These are phyloP conservation scores for Claviceps digitariae DNA, from an alignment of 2,329 filamentous ascomycete genomes.

Conservation along the genomic window DNA sequence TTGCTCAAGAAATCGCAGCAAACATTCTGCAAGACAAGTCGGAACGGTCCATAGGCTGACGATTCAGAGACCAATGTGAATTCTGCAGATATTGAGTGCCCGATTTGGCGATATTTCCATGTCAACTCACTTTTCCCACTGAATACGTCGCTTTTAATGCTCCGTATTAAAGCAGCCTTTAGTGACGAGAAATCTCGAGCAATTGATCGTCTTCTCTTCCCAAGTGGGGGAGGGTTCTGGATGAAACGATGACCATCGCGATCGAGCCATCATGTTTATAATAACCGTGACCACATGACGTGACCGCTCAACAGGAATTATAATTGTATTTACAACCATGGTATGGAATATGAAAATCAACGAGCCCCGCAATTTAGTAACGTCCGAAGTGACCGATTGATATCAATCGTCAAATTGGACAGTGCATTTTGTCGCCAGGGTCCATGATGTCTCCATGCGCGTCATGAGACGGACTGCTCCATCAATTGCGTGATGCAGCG, in stretches of 20 bases:
- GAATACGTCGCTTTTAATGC: not conserved
- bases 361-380: too few species aligned
- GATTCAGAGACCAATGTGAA: not conserved
- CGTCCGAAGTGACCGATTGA: not conserved
- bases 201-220: not conserved
- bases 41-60: not conserved
- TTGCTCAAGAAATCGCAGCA: not conserved
- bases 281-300: not conserved
- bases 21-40: constrained; percentile 1
- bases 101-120: not conserved
- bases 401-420: not conserved
- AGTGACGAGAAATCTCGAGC: not conserved
- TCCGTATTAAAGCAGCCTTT: not conserved
- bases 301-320: not conserved
- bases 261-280: not conserved
- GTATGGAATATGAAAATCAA: too few species aligned
- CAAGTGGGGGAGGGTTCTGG: not conserved
- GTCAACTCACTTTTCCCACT: not conserved
- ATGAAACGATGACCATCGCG: not conserved
- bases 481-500: not conserved
- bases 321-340: too few species aligned
- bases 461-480: not conserved
- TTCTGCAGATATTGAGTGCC: not conserved
- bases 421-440: not conserved
- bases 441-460: not conserved